Evolutionary conservation across 1,139 yeast species (phyloP), one percentile per base, ranked within the genome.

Genomic region (Blastobotrys buckinghamii): DNA sequence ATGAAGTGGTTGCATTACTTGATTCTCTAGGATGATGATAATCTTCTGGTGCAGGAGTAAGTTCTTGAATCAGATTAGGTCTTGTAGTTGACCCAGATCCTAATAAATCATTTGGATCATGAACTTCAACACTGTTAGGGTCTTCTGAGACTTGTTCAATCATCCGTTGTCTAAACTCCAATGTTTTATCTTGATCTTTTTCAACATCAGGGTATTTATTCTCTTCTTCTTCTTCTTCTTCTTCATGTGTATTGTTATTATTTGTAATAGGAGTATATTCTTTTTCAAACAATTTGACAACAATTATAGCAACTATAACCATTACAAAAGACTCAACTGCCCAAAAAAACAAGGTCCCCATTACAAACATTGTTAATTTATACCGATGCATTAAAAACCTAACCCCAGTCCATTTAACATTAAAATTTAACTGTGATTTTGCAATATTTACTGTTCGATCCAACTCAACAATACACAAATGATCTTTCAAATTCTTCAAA

Each of bases 291-390:
- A 36, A 39, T 34, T 32, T 39, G 30, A 46, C 40, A 8, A 48
- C 40, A 12, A 46, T 15, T 17, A 37, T 3, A 10, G 61, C 58
- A 30, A 58, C 55, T n/a, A 56, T 44, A 13, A 52, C 49, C 39
- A 60, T 57, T 5, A 55, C 54, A 2, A 53, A 42, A 15, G 56
- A 47, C 41, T 62, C 78, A 65, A 42, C 70, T 49, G 15, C 48
- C 82, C 85, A 82, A 54, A 82, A 75, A 0, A 71, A 30, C 0
- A 63, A 50, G 1, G 76, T 75, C 1, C 87, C 88, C 9, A 76
- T 36, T 1, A 76, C n/a, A 50, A 79, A 73, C 45, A 78, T 72
- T 0, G 70, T 48, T 15, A 68, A 59, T 49, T 75, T 76, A 60
- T 79, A 77, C 44, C 74, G 69, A 48, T 74, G 75, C 61, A 84